Conservation (phyloP, 768 basidiomycete genomes). For the Rhodosporidiobolus sp. region DNA sequence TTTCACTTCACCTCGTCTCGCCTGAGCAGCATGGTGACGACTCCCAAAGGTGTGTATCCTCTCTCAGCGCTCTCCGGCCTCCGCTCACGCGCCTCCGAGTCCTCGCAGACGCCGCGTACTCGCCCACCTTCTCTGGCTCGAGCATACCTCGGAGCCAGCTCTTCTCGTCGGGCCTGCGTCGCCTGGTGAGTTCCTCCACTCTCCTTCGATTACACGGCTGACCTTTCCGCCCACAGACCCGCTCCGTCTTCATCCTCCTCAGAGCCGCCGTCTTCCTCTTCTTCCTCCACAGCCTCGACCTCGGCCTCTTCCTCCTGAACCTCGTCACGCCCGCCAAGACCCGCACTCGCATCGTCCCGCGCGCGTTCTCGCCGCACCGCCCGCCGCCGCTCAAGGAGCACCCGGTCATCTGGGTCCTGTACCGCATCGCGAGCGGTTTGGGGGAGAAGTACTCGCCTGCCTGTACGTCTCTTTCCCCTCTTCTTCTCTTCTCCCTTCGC, state of each 20-base stretch:
- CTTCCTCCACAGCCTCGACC: constrained; percentile 21
- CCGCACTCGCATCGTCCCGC: not conserved
- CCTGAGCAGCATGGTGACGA: too few relatives aligned
- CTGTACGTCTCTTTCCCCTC: not conserved
- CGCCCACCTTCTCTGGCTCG: too few relatives aligned
- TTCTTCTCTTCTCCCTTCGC: not conserved
- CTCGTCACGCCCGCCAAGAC: constrained; percentile 1
- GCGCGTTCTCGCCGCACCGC: constrained; percentile 1
- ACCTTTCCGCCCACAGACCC: too few relatives aligned
- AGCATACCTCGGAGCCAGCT: too few relatives aligned
- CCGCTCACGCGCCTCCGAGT: too few relatives aligned
- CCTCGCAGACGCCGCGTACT: too few relatives aligned
- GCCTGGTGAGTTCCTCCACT: too few relatives aligned
- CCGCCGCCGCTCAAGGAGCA: constrained; percentile 8
- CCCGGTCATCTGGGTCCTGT: not conserved
- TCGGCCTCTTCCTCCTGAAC: constrained; percentile 17
- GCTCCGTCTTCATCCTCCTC: not conserved
- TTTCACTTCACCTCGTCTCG: too few relatives aligned
- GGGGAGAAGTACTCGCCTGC: constrained; percentile 11
- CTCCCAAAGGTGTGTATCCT: too few relatives aligned
- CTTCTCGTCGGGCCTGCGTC: too few relatives aligned
- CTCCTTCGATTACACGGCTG: too few relatives aligned
- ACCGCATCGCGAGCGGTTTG: not conserved
- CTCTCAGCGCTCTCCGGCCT: too few relatives aligned
- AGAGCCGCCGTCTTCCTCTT: constrained; percentile 7